A percentile compares a stretch with the other conserved stretches of the same genome.
These are phyloP conservation scores for Graphium sp. DNA, from an alignment of 2,329 filamentous ascomycete species.

Conservation along the genomic window DNA sequence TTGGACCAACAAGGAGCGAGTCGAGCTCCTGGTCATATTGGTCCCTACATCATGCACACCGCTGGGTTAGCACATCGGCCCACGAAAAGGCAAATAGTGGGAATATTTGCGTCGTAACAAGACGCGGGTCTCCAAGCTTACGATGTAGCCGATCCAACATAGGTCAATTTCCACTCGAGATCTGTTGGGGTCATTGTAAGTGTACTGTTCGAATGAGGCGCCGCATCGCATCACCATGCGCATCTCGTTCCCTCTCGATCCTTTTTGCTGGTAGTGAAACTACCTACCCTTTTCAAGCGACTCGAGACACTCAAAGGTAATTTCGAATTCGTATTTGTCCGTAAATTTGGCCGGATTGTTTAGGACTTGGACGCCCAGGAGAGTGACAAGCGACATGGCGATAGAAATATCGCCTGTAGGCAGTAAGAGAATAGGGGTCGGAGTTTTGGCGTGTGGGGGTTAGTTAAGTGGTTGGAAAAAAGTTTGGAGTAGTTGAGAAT, in stretches of 20 bases:
- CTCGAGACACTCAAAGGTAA: slow-evolving; percentile 96
- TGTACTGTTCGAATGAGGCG: too few relatives aligned
- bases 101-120: slow-evolving; percentile 4
- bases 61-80: slow-evolving; percentile 6
- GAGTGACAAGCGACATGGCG: slow-evolving; percentile 83
- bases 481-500: too few relatives aligned
- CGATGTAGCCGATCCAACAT: slow-evolving; percentile 96
- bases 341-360: slow-evolving; percentile 96
- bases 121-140: slow-evolving; percentile 28
- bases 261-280: slow-evolving; percentile 1
- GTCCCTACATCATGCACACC: too few relatives aligned
- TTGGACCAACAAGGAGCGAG: slow-evolving; percentile 89
- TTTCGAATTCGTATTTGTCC: slow-evolving; percentile 91
- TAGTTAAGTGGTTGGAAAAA: too few relatives aligned
- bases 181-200: slow-evolving; percentile 51
- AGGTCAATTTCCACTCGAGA: slow-evolving; percentile 98
- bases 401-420: slow-evolving; percentile 5
- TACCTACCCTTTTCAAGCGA: slow-evolving; percentile 70
- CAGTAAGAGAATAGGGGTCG: too few relatives aligned
- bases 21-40: slow-evolving; percentile 98
- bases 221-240: too few relatives aligned
- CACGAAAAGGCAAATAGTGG: slow-evolving; percentile 9
- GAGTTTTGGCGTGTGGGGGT: too few relatives aligned
- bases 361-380: slow-evolving; percentile 85
- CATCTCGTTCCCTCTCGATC: too few relatives aligned